Base-by-base conservation (phyloP, 2,329 filamentous ascomycete species). In the Penicillium glabrum region DNA sequence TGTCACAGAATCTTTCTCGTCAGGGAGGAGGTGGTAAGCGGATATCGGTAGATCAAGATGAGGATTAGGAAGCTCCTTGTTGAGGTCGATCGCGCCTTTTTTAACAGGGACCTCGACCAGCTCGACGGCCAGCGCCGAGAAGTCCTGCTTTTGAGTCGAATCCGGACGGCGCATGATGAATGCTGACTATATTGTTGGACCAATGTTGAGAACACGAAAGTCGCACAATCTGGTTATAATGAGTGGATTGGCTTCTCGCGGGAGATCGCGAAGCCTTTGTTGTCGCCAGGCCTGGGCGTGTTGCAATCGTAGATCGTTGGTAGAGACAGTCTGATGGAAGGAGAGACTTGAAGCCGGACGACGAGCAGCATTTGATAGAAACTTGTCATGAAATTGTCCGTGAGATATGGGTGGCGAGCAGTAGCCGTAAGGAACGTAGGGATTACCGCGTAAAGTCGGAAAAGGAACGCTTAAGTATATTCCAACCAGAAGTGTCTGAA, bases 61-160 rank as follows among this genome's bases (percentile, higher is more conserved):
- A 14, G 46, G 46, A 5, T 26, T 50, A 7, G 47, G 33, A 3
- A 14, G 33, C 23, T 50, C 37, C 33, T 50, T 37, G 16, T 24
- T 41, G 16, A 13, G 10, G 5, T 37, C 23, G 1, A 19, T 13
- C 14, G 19, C 8, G 23, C n/a, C 37, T 11, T 35, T 39, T 16
- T 8, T 23, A 10, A 21, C 24, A 9, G 47, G 33, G 14, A 27
- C 13, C 24, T 50, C 47, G 3, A 50, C 47, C 35, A 50, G 27
- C 24, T 50, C 47, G 21, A 50, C 47, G 33, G 47, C 47, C 47
- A 26, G 47, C 47, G 33, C 14, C 47, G 35, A 50, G 33, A 50
- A 16, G 14, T 50, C 23, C 11, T 41, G 24, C 23, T 50, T 50
- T 10, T 41, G 14, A 2, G 33, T 16, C 21, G 6, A 24, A 13